phyloP scores from a whole-genome alignment of 2,329 filamentous ascomycete genomes.

The Didymosphaeria variabile region DNA sequence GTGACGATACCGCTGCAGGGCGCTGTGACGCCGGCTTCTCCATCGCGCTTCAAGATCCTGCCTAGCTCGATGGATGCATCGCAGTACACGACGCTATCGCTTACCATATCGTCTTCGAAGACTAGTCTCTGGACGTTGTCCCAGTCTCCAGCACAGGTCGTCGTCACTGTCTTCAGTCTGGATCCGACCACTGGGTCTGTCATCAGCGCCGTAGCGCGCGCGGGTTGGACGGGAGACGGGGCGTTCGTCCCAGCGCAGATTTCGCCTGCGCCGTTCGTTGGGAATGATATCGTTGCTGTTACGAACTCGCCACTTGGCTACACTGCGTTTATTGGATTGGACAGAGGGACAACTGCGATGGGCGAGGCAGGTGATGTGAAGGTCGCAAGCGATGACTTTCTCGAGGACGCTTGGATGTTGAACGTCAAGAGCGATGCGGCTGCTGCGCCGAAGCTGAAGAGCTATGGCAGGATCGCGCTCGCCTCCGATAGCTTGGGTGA shows the following conservation, averaged over 20 bases:
- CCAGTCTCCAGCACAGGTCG: slow-evolving; percentile 23
- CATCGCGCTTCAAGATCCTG: slow-evolving; percentile 24
- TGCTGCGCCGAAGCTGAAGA: slow-evolving; percentile 18
- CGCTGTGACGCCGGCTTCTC: slow-evolving; percentile 7
- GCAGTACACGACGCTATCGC: slow-evolving; percentile 24
- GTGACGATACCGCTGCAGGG: slow-evolving; percentile 23
- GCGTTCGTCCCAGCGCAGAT: slow-evolving; percentile 22
- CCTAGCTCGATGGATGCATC: slow-evolving; percentile 23
- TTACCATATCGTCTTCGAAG: slow-evolving; percentile 31
- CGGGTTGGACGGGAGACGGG: slow-evolving; percentile 26
- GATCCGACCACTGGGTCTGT: slow-evolving; percentile 30
- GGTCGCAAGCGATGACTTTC: slow-evolving; percentile 14
- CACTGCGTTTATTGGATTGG: slow-evolving; percentile 29
- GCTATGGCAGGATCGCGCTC: slow-evolving; percentile 19
- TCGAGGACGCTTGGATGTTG: slow-evolving; percentile 17
- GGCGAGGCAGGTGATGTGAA: not conserved
- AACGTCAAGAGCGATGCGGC: slow-evolving; percentile 10
- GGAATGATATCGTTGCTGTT: slow-evolving; percentile 28
- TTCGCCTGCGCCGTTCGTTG: slow-evolving; percentile 26
- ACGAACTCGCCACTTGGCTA: slow-evolving; percentile 30
- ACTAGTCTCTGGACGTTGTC: slow-evolving; percentile 33
- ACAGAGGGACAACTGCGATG: slow-evolving; percentile 7
- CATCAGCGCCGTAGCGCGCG: slow-evolving; percentile 24
- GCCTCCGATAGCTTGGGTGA: slow-evolving; percentile 30
- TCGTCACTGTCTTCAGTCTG: slow-evolving; percentile 30